A percentile compares a stretch with the other conserved stretches of the same genome.
Evolutionary conservation across 108 stramenopile species (phyloP).

Genomic region (Stephanodiscus triporus): DNA sequence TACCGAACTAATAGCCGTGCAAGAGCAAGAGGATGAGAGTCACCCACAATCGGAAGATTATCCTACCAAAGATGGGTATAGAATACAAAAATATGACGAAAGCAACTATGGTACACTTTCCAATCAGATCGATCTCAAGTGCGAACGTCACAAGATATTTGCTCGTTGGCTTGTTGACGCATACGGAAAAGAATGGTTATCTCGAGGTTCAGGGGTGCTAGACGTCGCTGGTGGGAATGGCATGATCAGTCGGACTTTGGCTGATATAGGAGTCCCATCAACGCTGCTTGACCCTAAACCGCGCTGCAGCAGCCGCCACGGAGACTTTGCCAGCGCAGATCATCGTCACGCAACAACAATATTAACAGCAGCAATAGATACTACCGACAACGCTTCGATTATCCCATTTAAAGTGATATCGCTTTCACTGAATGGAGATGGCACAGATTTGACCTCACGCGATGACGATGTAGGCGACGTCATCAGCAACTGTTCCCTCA

Average conservation of each 20-base stretch:
- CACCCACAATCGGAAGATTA: slow-evolving; percentile 14
- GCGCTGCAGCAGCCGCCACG: slow-evolving; percentile 4
- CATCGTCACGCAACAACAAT: not conserved
- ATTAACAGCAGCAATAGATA: not conserved
- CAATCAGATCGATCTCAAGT: slow-evolving; percentile 17
- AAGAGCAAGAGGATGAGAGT: slow-evolving; percentile 17
- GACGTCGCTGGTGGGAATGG: slow-evolving; percentile 56
- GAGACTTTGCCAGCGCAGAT: not conserved
- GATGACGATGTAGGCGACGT: slow-evolving; percentile 27
- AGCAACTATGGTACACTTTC: not conserved
- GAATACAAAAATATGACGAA: not conserved
- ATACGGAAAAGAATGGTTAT: slow-evolving; percentile 22
- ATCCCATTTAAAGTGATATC: slow-evolving; percentile 42
- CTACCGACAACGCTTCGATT: not conserved
- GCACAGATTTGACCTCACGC: slow-evolving; percentile 25
- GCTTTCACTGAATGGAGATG: slow-evolving; percentile 51
- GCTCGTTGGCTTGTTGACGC: slow-evolving; percentile 35
- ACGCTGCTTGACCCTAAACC: slow-evolving; percentile 54
- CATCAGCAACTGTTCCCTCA: slow-evolving; percentile 26
- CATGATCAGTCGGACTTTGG: slow-evolving; percentile 30
- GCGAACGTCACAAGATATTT: slow-evolving; percentile 36
- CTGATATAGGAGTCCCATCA: slow-evolving; percentile 27
- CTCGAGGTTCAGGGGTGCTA: slow-evolving; percentile 37
- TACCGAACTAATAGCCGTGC: slow-evolving; percentile 12
- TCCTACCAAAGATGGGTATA: slow-evolving; percentile 13